Conservation (phyloP, 164 flowering plant genomes). For the Hamamelis virginiana region DNA sequence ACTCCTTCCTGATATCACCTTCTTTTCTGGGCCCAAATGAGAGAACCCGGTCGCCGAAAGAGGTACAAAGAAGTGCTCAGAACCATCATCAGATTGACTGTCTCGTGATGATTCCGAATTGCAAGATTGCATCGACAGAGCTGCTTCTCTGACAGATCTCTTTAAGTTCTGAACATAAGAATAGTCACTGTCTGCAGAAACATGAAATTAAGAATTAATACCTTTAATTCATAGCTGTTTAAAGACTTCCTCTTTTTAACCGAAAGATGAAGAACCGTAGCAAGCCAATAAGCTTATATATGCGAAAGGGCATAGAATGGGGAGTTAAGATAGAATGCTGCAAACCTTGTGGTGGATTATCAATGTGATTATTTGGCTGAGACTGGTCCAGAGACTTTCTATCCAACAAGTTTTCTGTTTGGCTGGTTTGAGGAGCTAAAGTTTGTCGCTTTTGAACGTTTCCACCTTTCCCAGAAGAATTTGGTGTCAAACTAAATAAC, state of each 20-base stretch:
- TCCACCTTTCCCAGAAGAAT: slow-evolving; percentile 73
- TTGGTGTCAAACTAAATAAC: slow-evolving; percentile 81
- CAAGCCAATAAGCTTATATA: neutral
- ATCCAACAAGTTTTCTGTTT: slow-evolving; percentile 53
- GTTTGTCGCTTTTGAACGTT: slow-evolving; percentile 56
- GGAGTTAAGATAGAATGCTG: neutral
- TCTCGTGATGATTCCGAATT: slow-evolving; percentile 56
- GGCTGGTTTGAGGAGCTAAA: slow-evolving; percentile 43
- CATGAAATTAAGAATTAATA: slow-evolving; percentile 19
- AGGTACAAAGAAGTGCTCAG: slow-evolving; percentile 83
- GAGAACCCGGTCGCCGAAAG: slow-evolving; percentile 56
- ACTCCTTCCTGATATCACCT: slow-evolving; percentile 37
- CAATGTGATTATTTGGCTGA: slow-evolving; percentile 37
- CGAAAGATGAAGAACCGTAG: neutral
- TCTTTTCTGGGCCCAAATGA: slow-evolving; percentile 41
- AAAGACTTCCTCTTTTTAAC: neutral
- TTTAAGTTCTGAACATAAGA: slow-evolving; percentile 68
- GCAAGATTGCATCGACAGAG: slow-evolving; percentile 54
- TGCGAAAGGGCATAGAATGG: neutral
- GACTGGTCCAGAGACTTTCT: slow-evolving; percentile 48
- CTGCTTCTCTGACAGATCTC: slow-evolving; percentile 92
- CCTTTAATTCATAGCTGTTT: neutral
- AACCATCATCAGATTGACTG: slow-evolving; percentile 64
- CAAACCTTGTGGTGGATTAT: slow-evolving; percentile 65
- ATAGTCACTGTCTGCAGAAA: slow-evolving; percentile 53